phyloP scores from a whole-genome alignment of 2,329 filamentous ascomycete species.

The Trichoderma sp. region DNA sequence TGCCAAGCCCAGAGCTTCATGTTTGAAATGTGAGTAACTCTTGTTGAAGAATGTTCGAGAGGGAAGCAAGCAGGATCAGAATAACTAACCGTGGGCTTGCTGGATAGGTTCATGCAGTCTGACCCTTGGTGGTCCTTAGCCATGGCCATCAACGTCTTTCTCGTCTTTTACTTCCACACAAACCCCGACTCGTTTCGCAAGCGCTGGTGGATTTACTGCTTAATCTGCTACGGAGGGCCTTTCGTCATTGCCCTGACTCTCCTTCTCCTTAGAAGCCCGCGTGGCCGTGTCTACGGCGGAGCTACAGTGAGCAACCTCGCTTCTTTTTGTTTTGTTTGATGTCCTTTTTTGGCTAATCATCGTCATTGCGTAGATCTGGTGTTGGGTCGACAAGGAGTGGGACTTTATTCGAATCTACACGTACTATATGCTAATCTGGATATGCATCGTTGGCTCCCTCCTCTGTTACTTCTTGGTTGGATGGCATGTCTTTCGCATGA shows the following conservation, averaged over 20 bases:
- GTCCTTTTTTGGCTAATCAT: not conserved
- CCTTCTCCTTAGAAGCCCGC: conserved; percentile 51
- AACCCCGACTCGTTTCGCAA: conserved; percentile 67
- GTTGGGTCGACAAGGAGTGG: conserved; percentile 57
- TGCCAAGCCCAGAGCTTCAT: conserved; percentile 62
- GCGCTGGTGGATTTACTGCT: conserved; percentile 68
- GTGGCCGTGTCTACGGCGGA: conserved; percentile 51
- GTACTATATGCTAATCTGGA: conserved; percentile 62
- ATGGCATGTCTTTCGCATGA: conserved; percentile 58
- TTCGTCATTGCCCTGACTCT: conserved; percentile 65
- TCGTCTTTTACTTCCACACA: conserved; percentile 62
- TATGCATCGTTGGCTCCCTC: conserved; percentile 55
- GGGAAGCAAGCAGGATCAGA: not conserved
- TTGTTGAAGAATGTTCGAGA: not conserved
- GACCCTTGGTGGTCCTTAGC: conserved; percentile 76
- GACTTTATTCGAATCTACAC: conserved; percentile 58
- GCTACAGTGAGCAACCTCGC: conserved; percentile 46
- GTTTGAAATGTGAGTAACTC: conserved; percentile 61
- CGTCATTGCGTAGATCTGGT: conserved; percentile 51
- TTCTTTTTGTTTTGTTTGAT: not conserved
- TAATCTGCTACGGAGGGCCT: conserved; percentile 70
- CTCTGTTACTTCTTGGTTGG: conserved; percentile 57
- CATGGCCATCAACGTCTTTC: conserved; percentile 79
- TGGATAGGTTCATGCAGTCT: conserved; percentile 69
- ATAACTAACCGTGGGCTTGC: not conserved